phyloP scores from a whole-genome alignment of 2,329 filamentous ascomycete genomes.

The Tolypocladium guangdongense region DNA sequence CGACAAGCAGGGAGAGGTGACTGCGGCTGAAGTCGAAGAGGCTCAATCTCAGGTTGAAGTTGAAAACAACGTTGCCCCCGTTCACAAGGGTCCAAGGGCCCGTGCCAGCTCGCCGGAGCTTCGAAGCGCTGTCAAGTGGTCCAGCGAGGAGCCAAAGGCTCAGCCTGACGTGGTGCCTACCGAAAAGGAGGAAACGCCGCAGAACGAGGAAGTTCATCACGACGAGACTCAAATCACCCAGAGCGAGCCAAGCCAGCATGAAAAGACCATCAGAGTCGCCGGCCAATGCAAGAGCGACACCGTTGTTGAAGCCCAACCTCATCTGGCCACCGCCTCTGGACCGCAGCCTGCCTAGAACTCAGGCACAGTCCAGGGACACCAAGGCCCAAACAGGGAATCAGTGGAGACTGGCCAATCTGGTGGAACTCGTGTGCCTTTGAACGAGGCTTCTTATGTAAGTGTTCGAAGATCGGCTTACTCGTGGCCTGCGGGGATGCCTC shows the following conservation, averaged over 20 bases:
- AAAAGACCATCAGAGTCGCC: neutral
- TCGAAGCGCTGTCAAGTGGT: neutral
- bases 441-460: neutral
- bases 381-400: neutral
- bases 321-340: neutral
- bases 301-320: neutral
- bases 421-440: neutral
- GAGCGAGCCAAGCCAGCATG: neutral
- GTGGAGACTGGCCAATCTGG: neutral
- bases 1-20: no score
- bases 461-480: neutral
- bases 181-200: neutral
- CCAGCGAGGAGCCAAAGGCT: neutral
- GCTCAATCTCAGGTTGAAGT: no score
- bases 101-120: neutral
- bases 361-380: slow-evolving; percentile 3
- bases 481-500: neutral
- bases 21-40: neutral
- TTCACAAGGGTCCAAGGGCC: neutral
- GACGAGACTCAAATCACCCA: neutral
- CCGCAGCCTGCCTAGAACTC: slow-evolving; percentile 9
- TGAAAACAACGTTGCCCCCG: neutral
- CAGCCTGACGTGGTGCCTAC: neutral
- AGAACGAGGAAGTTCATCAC: neutral
- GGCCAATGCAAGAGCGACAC: neutral